Evolutionary conservation across 208 protist species (phyloP).

Genomic region (Wallacemonas sp.): DNA sequence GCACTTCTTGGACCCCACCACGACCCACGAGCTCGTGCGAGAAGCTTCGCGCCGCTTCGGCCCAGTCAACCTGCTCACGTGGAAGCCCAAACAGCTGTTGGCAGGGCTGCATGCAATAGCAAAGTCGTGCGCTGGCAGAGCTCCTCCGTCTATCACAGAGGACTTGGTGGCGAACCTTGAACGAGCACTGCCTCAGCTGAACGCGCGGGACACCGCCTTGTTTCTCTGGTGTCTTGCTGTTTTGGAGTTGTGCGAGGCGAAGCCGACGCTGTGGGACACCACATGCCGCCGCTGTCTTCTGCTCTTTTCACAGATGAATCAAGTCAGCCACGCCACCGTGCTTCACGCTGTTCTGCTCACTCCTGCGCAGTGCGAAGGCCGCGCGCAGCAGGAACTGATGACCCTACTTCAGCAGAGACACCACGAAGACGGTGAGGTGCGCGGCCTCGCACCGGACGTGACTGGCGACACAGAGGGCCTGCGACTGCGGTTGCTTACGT

Average conservation of each 20-base stretch:
- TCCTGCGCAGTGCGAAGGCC: slow-evolving; percentile 12
- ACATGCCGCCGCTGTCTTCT: slow-evolving; percentile 46
- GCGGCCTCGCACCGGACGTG: not conserved
- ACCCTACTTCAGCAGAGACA: not conserved
- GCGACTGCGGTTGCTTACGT: not conserved
- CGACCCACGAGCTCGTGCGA: slow-evolving; percentile 21
- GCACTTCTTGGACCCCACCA: slow-evolving; percentile 20
- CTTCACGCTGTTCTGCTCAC: slow-evolving; percentile 50
- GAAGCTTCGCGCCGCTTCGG: slow-evolving; percentile 35
- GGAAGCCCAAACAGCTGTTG: slow-evolving; percentile 50
- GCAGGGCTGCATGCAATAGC: slow-evolving; percentile 55
- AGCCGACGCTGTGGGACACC: slow-evolving; percentile 40
- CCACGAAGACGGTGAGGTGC: not conserved
- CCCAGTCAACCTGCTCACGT: slow-evolving; percentile 27
- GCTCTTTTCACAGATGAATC: slow-evolving; percentile 35
- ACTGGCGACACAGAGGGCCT: not conserved
- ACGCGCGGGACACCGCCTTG: slow-evolving; percentile 36
- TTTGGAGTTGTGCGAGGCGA: slow-evolving; percentile 18
- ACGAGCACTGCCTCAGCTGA: slow-evolving; percentile 41
- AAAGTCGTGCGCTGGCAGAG: slow-evolving; percentile 23
- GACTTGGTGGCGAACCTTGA: slow-evolving; percentile 40
- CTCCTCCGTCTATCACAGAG: slow-evolving; percentile 21
- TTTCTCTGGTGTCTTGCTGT: slow-evolving; percentile 66
- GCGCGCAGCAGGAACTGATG: slow-evolving; percentile 37
- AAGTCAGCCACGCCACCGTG: slow-evolving; percentile 35